These are phyloP conservation scores for Sugiyamaella japonica DNA, from an alignment of 1,139 yeast genomes.

Conservation along the genomic window DNA sequence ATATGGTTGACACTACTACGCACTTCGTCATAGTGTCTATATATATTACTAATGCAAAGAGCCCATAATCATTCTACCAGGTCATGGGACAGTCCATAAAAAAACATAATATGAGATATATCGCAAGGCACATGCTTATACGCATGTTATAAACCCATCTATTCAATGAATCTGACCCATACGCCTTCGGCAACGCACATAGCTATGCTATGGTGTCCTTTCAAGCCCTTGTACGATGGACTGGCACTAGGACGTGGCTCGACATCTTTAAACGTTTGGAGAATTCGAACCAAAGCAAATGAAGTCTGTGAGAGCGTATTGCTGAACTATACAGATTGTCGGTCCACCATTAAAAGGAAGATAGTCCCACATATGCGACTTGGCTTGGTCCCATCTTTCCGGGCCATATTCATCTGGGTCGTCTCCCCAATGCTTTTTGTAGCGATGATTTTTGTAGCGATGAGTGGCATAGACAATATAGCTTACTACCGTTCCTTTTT, in stretches of 20 bases:
- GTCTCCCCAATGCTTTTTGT: conserved; percentile 48
- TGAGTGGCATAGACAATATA: conserved; percentile 52
- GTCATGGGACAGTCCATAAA: not conserved
- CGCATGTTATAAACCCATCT: not conserved
- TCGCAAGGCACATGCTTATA: no score
- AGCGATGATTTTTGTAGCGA: conserved; percentile 50
- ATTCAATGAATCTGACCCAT: conserved; percentile 18
- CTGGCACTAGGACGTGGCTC: conserved; percentile 6
- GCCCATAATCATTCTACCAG: not conserved
- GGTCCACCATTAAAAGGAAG: conserved; percentile 64
- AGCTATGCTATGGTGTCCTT: conserved; percentile 19
- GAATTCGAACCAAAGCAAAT: conserved; percentile 48
- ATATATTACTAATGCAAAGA: no score
- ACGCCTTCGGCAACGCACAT: conserved; percentile 25
- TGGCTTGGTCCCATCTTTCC: conserved; percentile 48
- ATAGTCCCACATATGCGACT: conserved; percentile 47
- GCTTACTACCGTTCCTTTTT: conserved; percentile 50
- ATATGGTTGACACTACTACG: not conserved
- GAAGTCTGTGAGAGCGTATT: conserved; percentile 58
- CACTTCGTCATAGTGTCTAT: no score
- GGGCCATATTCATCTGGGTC: conserved; percentile 51
- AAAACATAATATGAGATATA: not conserved
- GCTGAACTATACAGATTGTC: conserved; percentile 60
- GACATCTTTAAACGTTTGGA: conserved; percentile 36
- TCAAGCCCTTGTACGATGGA: not conserved